A percentile compares a stretch with the other conserved stretches of the same genome.
Conservation (phyloP, 75 land plant genomes). For the Selaginella tamariscina region DNA sequence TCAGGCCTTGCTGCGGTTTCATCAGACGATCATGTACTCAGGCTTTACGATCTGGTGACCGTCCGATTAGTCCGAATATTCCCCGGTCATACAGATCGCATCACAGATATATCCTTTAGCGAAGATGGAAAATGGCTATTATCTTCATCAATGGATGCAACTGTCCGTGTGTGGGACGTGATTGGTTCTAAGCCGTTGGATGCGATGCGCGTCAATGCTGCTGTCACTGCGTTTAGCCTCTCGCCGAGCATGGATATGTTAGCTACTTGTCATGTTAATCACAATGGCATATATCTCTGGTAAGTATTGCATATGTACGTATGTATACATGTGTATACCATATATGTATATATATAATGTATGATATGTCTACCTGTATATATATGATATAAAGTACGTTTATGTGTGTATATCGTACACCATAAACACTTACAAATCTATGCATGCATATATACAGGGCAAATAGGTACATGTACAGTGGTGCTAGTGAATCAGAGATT, state of each 20-base stretch:
- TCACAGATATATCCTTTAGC: conserved; percentile 92
- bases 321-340: no score
- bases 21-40: conserved; percentile 65
- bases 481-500: conserved; percentile 28
- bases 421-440: neutral
- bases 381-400: no score
- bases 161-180: conserved; percentile 89
- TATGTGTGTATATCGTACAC: no score
- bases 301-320: conserved; percentile 18
- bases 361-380: no score
- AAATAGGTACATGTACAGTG: conserved; percentile 75
- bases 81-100: conserved; percentile 81
- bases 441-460: conserved; percentile 37
- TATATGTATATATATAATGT: no score
- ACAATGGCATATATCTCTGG: conserved; percentile 93
- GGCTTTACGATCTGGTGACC: conserved; percentile 67
- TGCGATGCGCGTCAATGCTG: conserved; percentile 60
- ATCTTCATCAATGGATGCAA: conserved; percentile 92
- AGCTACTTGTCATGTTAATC: conserved; percentile 89
- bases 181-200: conserved; percentile 84
- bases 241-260: conserved; percentile 93
- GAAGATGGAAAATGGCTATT: conserved; percentile 97
- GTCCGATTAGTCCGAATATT: conserved; percentile 75
- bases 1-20: conserved; percentile 76
- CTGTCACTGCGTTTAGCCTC: conserved; percentile 73